phyloP scores from a whole-genome alignment of 176 grass and related monocot genomes.

The Musa schizocarpa region DNA sequence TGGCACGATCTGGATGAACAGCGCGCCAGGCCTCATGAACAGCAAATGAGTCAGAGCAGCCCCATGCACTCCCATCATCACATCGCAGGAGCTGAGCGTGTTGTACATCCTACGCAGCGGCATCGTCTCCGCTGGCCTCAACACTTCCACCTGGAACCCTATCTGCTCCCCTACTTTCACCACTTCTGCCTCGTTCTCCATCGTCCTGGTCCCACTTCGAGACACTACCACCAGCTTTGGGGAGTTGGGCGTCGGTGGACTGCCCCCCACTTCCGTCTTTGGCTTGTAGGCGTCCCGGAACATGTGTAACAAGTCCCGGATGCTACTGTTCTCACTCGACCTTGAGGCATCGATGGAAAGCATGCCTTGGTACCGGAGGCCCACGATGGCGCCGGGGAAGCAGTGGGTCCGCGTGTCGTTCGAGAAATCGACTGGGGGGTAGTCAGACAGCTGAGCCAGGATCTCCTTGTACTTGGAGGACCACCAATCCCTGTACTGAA shows the following conservation, averaged over 20 bases:
- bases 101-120: conserved; percentile 68
- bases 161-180: conserved; percentile 23
- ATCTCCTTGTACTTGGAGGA: conserved; percentile 70
- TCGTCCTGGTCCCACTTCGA: conserved; percentile 50
- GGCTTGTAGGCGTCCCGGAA: conserved; percentile 58
- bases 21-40: conserved; percentile 66
- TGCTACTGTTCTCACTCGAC: conserved; percentile 32
- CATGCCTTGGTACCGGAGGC: conserved; percentile 72
- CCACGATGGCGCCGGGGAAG: conserved; percentile 74
- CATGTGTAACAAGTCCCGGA: conserved; percentile 58
- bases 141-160: conserved; percentile 52
- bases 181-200: conserved; percentile 61
- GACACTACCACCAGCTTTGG: conserved; percentile 44
- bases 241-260: neutral
- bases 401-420: conserved; percentile 57
- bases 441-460: conserved; percentile 47
- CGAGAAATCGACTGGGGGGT: conserved; percentile 58
- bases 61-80: conserved; percentile 90
- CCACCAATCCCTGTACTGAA: conserved; percentile 92
- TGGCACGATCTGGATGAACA: conserved; percentile 80
- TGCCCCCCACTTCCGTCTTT: conserved; percentile 5
- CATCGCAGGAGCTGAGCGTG: conserved; percentile 70
- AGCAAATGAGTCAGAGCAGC: conserved; percentile 92
- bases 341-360: conserved; percentile 40
- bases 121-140: conserved; percentile 44